These are phyloP conservation scores for Gomphus bonarii DNA, from an alignment of 1,284 basidiomycete genomes.

Conservation along the genomic window DNA sequence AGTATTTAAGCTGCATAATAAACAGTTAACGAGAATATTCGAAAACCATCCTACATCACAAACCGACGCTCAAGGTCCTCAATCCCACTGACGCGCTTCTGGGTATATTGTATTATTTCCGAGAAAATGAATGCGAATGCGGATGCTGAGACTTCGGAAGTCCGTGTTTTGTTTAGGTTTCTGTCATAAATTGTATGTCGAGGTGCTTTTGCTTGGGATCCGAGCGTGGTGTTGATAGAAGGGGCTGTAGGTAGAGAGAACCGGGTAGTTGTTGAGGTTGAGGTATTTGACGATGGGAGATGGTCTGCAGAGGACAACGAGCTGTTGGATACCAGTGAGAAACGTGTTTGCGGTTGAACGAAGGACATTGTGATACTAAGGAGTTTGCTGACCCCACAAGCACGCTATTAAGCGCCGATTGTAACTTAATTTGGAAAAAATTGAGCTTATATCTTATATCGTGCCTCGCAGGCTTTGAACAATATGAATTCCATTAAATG, in stretches of 20 bases:
- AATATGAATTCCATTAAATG: too few relatives aligned
- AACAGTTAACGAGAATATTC: neutral
- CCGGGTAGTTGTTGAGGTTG: slow-evolving; percentile 45
- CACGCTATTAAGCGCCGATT: too few relatives aligned
- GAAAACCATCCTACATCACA: slow-evolving; percentile 14
- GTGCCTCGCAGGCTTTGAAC: too few relatives aligned
- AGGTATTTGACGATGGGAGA: slow-evolving; percentile 30
- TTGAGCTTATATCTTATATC: too few relatives aligned
- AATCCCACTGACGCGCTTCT: slow-evolving; percentile 89
- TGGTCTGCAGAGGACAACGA: slow-evolving; percentile 55
- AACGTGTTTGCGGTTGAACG: slow-evolving; percentile 48
- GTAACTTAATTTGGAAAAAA: too few relatives aligned
- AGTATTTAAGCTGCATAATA: slow-evolving; percentile 61
- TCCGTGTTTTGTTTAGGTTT: slow-evolving; percentile 73
- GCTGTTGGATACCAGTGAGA: slow-evolving; percentile 58
- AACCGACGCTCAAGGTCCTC: slow-evolving; percentile 85
- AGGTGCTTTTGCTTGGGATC: slow-evolving; percentile 27
- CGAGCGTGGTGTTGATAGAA: slow-evolving; percentile 33
- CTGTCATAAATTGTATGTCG: slow-evolving; percentile 78
- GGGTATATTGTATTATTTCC: slow-evolving; percentile 89
- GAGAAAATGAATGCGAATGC: slow-evolving; percentile 87
- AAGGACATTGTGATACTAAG: neutral
- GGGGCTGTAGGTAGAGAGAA: slow-evolving; percentile 57
- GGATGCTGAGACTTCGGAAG: slow-evolving; percentile 69
- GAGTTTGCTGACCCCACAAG: too few relatives aligned